Conservation (phyloP, 2,329 filamentous ascomycete genomes). For the Ophiostoma angusticollis region DNA sequence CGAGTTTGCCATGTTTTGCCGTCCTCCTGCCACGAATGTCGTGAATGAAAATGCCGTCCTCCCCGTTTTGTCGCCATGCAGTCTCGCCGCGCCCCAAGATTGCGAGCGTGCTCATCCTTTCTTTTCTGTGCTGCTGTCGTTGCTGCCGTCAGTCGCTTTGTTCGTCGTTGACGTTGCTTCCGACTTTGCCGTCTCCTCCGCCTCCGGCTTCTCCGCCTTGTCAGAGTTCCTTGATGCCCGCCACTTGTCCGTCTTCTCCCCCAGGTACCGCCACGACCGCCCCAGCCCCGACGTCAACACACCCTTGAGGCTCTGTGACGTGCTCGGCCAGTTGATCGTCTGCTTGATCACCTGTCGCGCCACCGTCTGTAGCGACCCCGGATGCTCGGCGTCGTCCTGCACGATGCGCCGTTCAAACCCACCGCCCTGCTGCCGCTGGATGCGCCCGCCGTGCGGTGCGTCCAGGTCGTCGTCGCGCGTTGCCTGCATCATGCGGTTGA, state of each 20-base stretch:
- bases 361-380: constrained; percentile 52
- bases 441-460: constrained; percentile 36
- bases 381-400: constrained; percentile 50
- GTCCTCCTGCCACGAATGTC: too few species aligned
- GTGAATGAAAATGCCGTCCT: too few species aligned
- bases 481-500: constrained; percentile 71
- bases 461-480: constrained; percentile 50
- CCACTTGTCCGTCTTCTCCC: constrained; percentile 67
- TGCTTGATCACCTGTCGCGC: constrained; percentile 68
- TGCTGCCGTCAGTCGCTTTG: too few species aligned
- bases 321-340: constrained; percentile 87
- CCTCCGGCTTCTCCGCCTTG: too few species aligned
- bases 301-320: constrained; percentile 75
- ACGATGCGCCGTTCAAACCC: constrained; percentile 80
- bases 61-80: too few species aligned
- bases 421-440: constrained; percentile 65
- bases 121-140: too few species aligned
- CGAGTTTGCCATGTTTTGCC: too few species aligned
- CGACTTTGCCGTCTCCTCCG: too few species aligned
- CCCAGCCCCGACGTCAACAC: constrained; percentile 62
- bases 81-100: too few species aligned
- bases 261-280: constrained; percentile 61
- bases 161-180: too few species aligned
- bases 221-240: too few species aligned
- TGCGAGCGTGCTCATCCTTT: too few species aligned